A percentile compares a stretch with the other conserved stretches of the same genome.
phyloP scores from a whole-genome alignment of 495 filamentous ascomycete genomes.

The Lophiostoma macrostomum region DNA sequence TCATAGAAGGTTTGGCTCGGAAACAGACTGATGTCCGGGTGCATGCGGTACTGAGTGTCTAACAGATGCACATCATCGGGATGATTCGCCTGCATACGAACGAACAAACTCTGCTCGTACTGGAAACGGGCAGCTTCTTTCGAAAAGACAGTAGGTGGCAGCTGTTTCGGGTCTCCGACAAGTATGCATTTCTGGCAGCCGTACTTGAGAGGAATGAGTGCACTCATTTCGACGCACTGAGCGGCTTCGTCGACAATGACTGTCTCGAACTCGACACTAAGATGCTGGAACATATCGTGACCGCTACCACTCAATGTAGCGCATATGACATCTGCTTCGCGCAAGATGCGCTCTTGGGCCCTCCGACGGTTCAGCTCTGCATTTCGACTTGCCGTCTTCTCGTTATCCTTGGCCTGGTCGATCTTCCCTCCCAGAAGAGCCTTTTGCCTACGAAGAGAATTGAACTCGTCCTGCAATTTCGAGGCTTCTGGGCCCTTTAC shows the following conservation, averaged over 20 bases:
- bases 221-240: conserved; percentile 95
- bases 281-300: conserved; percentile 93
- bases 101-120: conserved; percentile 97
- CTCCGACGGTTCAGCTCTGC: conserved; percentile 79
- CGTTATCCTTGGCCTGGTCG: conserved; percentile 79
- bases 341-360: conserved; percentile 85
- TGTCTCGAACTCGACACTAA: conserved; percentile 96
- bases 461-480: conserved; percentile 74
- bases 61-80: conserved; percentile 88
- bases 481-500: conserved; percentile 58
- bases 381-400: conserved; percentile 70
- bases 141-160: conserved; percentile 93
- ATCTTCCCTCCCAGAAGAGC: conserved; percentile 74
- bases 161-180: conserved; percentile 94
- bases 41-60: conserved; percentile 98
- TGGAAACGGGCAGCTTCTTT: conserved; percentile 87
- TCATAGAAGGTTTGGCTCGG: conserved; percentile 92
- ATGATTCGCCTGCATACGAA: conserved; percentile 92
- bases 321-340: conserved; percentile 87
- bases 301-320: conserved; percentile 93
- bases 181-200: conserved; percentile 95
- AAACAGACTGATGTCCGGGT: conserved; percentile 88
- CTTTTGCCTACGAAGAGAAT: conserved; percentile 68
- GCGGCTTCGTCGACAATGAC: conserved; percentile 98
- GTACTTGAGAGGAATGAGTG: conserved; percentile 95